These are phyloP conservation scores for Microthyrium microscopicum DNA, from an alignment of 2,329 filamentous ascomycete species.

Conservation along the genomic window DNA sequence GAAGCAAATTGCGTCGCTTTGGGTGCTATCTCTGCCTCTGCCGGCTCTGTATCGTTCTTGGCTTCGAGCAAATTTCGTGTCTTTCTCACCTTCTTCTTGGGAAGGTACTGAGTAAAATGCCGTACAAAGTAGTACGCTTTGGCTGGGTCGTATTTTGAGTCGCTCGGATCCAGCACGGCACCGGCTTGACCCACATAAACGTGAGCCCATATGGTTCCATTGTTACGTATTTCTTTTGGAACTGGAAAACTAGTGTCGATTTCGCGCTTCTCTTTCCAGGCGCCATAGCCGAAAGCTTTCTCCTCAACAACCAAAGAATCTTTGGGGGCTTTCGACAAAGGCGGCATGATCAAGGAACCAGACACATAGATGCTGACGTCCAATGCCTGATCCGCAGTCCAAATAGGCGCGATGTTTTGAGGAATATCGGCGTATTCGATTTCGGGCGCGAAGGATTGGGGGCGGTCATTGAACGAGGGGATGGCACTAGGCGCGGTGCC, in stretches of 20 bases:
- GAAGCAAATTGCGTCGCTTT: constrained; percentile 57
- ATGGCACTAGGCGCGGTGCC: constrained; percentile 13
- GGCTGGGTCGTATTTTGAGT: constrained; percentile 52
- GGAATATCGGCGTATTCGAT: constrained; percentile 50
- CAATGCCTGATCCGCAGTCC: constrained; percentile 59
- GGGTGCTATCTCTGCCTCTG: constrained; percentile 32
- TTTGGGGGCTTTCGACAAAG: constrained; percentile 46
- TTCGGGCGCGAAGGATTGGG: constrained; percentile 27
- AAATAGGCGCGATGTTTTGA: constrained; percentile 65
- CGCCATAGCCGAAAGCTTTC: constrained; percentile 60
- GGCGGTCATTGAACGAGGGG: constrained; percentile 20
- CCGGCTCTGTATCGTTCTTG: constrained; percentile 26
- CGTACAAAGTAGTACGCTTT: constrained; percentile 72
- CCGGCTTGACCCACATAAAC: constrained; percentile 75
- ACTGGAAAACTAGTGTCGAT: constrained; percentile 64
- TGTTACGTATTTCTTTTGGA: constrained; percentile 67
- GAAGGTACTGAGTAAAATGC: constrained; percentile 75
- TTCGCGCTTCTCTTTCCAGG: constrained; percentile 62
- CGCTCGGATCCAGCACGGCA: constrained; percentile 56
- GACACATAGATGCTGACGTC: constrained; percentile 80
- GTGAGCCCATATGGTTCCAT: constrained; percentile 87
- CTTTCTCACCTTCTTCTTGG: constrained; percentile 81
- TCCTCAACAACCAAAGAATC: constrained; percentile 64
- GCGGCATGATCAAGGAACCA: constrained; percentile 50
- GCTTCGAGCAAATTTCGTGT: constrained; percentile 63